Evolutionary conservation across 1,284 basidiomycete species (phyloP).

Genomic region (Ceratobasidium sp.): DNA sequence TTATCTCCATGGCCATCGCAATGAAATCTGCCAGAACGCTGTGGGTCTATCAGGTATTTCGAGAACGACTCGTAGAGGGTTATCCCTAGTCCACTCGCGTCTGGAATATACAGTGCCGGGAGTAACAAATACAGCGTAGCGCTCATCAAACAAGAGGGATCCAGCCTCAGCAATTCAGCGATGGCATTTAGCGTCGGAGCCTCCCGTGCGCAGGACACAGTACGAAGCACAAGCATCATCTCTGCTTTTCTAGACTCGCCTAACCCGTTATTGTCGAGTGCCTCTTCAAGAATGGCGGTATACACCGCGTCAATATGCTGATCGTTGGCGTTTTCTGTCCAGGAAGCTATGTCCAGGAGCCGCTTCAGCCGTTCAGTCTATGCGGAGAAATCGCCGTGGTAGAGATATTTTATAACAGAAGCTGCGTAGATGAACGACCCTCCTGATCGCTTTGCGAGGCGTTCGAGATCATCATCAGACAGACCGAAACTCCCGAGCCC

Average conservation of each 20-base stretch:
- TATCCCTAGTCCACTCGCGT: not conserved
- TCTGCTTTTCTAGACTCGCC: not conserved
- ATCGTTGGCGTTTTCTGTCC: too few species aligned
- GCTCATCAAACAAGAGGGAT: not conserved
- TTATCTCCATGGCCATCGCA: not conserved
- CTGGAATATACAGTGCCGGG: not conserved
- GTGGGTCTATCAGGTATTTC: not conserved
- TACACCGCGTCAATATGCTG: not conserved
- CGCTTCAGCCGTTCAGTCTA: not conserved
- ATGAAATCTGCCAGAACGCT: not conserved
- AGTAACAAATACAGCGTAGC: not conserved
- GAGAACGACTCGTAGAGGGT: not conserved
- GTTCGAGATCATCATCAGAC: not conserved
- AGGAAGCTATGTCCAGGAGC: not conserved
- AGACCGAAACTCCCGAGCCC: not conserved
- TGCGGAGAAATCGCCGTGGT: not conserved
- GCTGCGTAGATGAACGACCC: conserved; percentile 23
- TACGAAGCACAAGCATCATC: conserved; percentile 1
- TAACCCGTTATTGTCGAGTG: not conserved
- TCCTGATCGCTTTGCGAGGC: not conserved
- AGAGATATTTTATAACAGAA: not conserved
- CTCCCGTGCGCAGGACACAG: not conserved
- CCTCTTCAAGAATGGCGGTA: not conserved
- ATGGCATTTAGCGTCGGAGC: not conserved
- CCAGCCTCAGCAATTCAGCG: not conserved